phyloP scores from a whole-genome alignment of 352 stramenopile species.

The Phytophthora melonis region DNA sequence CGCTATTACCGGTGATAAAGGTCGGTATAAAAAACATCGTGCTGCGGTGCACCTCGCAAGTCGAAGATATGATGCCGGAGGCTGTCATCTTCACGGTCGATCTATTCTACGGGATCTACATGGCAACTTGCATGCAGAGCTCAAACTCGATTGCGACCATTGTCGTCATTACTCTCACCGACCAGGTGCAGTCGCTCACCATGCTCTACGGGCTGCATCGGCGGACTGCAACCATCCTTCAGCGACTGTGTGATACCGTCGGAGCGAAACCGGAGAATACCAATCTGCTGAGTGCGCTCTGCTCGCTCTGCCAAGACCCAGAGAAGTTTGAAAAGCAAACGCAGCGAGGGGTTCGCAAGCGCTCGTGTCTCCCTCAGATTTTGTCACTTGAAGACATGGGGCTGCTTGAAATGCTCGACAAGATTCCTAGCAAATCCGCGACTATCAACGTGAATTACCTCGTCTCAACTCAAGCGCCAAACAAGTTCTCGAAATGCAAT shows the following conservation, averaged over 20 bases:
- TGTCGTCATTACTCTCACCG: slow-evolving; percentile 11
- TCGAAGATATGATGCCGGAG: slow-evolving; percentile 30
- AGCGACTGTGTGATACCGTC: slow-evolving; percentile 1
- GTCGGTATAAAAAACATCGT: slow-evolving; percentile 13
- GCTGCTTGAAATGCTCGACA: not conserved
- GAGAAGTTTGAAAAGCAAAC: slow-evolving; percentile 7
- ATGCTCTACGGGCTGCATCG: slow-evolving; percentile 20
- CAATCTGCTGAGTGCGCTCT: slow-evolving; percentile 2
- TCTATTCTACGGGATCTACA: slow-evolving; percentile 33
- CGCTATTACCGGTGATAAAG: slow-evolving; percentile 15
- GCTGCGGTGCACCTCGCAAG: slow-evolving; percentile 2
- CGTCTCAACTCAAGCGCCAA: not conserved
- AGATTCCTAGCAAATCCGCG: not conserved
- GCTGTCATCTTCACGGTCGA: slow-evolving; percentile 33
- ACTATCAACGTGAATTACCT: not conserved
- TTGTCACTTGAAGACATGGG: not conserved
- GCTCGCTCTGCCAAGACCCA: slow-evolving; percentile 6
- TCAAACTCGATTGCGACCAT: slow-evolving; percentile 1
- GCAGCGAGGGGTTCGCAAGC: not conserved
- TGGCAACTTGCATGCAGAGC: slow-evolving; percentile 32
- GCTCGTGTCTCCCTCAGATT: not conserved
- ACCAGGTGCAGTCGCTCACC: slow-evolving; percentile 10
- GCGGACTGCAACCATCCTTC: not conserved
- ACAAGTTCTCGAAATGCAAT: not conserved
- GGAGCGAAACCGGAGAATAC: not conserved